These are phyloP conservation scores for Botrytis fabae DNA, from an alignment of 2,329 filamentous ascomycete genomes.

Conservation along the genomic window DNA sequence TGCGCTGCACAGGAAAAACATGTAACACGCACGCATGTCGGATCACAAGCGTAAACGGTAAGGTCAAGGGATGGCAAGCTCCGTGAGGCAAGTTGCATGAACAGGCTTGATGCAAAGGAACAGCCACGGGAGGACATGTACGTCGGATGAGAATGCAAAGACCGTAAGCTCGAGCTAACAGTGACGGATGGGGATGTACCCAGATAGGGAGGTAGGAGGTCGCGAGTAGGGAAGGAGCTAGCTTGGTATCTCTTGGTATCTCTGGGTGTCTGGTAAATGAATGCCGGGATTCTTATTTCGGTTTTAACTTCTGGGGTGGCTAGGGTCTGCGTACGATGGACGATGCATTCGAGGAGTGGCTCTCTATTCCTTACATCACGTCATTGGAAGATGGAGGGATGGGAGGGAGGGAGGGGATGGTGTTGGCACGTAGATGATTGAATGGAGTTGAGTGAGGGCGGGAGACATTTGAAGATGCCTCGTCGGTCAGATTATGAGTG, in stretches of 20 bases:
- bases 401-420: too few relatives aligned
- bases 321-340: neutral
- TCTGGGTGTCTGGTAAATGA: neutral
- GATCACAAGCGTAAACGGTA: neutral
- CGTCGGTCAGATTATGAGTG: neutral
- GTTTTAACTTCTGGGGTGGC: neutral
- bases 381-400: neutral
- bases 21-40: neutral
- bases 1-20: neutral
- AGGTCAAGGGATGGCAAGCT: neutral
- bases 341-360: neutral
- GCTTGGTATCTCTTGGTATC: neutral
- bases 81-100: neutral
- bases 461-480: neutral
- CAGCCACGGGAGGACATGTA: too few relatives aligned
- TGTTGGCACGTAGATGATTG: too few relatives aligned
- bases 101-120: neutral
- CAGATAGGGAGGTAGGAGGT: too few relatives aligned
- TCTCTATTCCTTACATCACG: neutral
- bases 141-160: neutral
- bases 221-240: too few relatives aligned
- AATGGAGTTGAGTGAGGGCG: too few relatives aligned
- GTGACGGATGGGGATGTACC: too few relatives aligned
- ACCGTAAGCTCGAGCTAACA: too few relatives aligned
- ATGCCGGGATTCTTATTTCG: neutral